A percentile compares a stretch with the other conserved stretches of the same genome.
phyloP scores from a whole-genome alignment of 2,329 filamentous ascomycete species.

The Rutstroemia sp. region DNA sequence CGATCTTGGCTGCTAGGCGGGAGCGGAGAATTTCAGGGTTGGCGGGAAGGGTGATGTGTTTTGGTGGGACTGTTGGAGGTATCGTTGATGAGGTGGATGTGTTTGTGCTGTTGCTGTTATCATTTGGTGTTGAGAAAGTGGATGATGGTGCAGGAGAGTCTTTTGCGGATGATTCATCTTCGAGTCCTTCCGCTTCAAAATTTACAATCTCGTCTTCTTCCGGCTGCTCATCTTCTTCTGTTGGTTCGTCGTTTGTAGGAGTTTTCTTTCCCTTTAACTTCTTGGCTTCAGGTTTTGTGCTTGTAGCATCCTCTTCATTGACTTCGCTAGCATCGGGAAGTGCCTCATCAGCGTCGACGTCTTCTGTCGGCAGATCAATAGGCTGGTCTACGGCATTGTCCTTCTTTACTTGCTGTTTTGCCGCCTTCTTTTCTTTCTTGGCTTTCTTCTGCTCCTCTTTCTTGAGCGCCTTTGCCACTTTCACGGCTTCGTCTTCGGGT shows the following conservation, averaged over 20 bases:
- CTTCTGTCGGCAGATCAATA: neutral
- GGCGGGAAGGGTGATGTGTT: constrained; percentile 58
- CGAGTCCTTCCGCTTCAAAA: constrained; percentile 42
- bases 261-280: constrained; percentile 7
- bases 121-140: constrained; percentile 54
- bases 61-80: constrained; percentile 53
- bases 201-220: constrained; percentile 32
- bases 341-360: constrained; percentile 23
- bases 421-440: constrained; percentile 37
- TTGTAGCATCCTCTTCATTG: constrained; percentile 8
- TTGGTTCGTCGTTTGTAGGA: constrained; percentile 23
- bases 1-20: constrained; percentile 75
- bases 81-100: constrained; percentile 65
- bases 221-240: constrained; percentile 15
- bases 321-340: constrained; percentile 7
- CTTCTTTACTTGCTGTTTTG: constrained; percentile 33
- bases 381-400: constrained; percentile 8
- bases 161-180: constrained; percentile 37
- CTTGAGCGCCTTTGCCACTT: constrained; percentile 13
- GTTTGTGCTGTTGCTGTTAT: constrained; percentile 47
- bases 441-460: constrained; percentile 30
- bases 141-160: constrained; percentile 35
- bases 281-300: constrained; percentile 9
- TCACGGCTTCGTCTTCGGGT: constrained; percentile 7
- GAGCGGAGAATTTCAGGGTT: constrained; percentile 70